phyloP scores from a whole-genome alignment of 352 stramenopile genomes.

The Halophytophthora batemanensis region DNA sequence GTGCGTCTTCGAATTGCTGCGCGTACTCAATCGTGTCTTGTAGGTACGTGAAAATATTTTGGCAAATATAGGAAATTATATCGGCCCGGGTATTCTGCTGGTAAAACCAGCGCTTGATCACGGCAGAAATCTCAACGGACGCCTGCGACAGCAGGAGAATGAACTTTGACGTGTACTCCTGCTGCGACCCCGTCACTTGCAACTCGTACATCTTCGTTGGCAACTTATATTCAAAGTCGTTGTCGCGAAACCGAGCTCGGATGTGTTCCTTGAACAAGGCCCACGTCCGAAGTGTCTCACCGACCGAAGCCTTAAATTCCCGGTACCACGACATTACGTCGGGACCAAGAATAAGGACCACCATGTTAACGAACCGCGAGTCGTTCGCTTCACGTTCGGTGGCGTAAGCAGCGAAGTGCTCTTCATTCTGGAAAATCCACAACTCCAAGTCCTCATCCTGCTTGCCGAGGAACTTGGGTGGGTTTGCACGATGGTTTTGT shows the following conservation, averaged over 20 bases:
- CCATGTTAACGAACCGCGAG: constrained; percentile 9
- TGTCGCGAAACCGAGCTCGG: constrained; percentile 2
- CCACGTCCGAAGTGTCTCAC: constrained; percentile 4
- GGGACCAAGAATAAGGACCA: constrained; percentile 5
- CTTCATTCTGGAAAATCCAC: constrained; percentile 11
- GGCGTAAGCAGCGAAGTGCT: constrained; percentile 6
- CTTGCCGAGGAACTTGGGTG: constrained; percentile 7
- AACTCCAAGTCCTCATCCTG: constrained; percentile 12
- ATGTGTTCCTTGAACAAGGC: constrained; percentile 9
- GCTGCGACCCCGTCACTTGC: background rate
- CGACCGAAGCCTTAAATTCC: constrained; percentile 8
- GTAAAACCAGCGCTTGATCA: constrained; percentile 3
- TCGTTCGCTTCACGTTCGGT: background rate
- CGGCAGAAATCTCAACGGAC: background rate
- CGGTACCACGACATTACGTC: constrained; percentile 17
- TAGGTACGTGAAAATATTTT: background rate
- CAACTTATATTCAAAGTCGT: constrained; percentile 6
- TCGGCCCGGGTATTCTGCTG: constrained; percentile 1
- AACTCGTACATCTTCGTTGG: background rate
- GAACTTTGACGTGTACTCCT: constrained; percentile 6
- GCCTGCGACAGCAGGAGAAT: constrained; percentile 4
- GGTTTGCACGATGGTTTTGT: constrained; percentile 11
- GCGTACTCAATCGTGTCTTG: constrained; percentile 2
- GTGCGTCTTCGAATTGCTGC: constrained; percentile 2
- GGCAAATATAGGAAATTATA: background rate